These are phyloP conservation scores for Passalora sequoiae DNA, from an alignment of 2,329 filamentous ascomycete genomes.

Conservation along the genomic window DNA sequence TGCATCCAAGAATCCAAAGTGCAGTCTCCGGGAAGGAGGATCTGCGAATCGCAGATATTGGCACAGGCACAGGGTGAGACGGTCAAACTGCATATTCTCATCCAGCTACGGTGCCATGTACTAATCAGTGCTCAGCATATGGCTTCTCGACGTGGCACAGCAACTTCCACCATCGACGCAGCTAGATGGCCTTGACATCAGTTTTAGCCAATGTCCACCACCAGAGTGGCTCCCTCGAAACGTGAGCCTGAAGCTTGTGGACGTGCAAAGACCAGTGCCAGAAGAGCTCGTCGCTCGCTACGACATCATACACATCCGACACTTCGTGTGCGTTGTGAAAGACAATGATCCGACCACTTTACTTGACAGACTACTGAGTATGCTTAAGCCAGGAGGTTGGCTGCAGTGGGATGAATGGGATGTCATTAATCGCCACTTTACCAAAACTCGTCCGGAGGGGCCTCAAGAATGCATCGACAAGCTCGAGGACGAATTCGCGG, in stretches of 20 bases:
- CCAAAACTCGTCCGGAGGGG: conserved; percentile 8
- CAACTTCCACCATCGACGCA: conserved; percentile 15
- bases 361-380: conserved; percentile 16
- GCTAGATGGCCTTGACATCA: conserved; percentile 27
- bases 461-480: conserved; percentile 19
- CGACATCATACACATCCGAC: conserved; percentile 27
- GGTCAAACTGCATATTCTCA: no score
- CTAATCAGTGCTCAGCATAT: conserved; percentile 10
- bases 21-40: conserved; percentile 14
- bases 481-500: conserved; percentile 19
- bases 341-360: conserved; percentile 23
- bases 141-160: conserved; percentile 21
- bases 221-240: conserved; percentile 15
- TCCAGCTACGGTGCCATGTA: neutral
- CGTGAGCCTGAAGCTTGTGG: conserved; percentile 17
- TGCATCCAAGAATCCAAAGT: conserved; percentile 18
- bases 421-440: conserved; percentile 21
- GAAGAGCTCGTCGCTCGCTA: conserved; percentile 16
- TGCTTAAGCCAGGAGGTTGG: conserved; percentile 23
- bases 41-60: conserved; percentile 18
- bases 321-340: conserved; percentile 23
- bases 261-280: conserved; percentile 19
- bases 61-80: conserved; percentile 19
- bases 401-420: conserved; percentile 23
- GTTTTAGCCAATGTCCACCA: conserved; percentile 19